Percentiles rank a stretch among this genome's conserved stretches.
Evolutionary conservation across 129 eudicot species (phyloP).

Genomic region (Oenanthe sinensis): DNA sequence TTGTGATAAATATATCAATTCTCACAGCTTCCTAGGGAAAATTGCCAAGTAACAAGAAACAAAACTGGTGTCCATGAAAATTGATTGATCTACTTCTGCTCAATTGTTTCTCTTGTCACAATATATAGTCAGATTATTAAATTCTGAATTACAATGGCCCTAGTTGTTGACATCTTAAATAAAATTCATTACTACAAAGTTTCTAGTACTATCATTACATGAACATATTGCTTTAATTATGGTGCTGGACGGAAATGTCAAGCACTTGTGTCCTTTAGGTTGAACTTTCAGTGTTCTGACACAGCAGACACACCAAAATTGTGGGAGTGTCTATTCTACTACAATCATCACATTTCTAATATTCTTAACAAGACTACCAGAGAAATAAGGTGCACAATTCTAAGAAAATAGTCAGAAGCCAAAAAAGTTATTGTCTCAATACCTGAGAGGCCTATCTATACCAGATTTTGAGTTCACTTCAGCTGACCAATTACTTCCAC

Average conservation of each 20-base stretch:
- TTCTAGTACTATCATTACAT: not conserved
- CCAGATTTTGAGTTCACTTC: conserved; percentile 9
- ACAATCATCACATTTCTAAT: not conserved
- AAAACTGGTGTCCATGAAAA: not conserved
- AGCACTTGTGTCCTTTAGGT: not conserved
- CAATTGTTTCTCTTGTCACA: not conserved
- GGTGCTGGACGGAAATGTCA: not conserved
- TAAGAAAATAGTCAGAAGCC: not conserved
- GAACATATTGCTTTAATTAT: not conserved
- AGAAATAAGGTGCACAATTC: not conserved
- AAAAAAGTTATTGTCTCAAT: not conserved
- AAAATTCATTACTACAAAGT: not conserved
- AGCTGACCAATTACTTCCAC: conserved; percentile 18
- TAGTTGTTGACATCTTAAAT: not conserved
- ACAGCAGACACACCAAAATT: not conserved
- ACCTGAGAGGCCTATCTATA: conserved; percentile 35
- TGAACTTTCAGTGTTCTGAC: not conserved
- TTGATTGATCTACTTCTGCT: not conserved
- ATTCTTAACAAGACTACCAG: not conserved
- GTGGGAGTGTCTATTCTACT: not conserved
- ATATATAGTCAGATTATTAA: not conserved
- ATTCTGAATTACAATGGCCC: not conserved
- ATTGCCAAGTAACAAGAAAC: not conserved
- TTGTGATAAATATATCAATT: not conserved
- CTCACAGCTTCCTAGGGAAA: not conserved